Evolutionary conservation across 192 early-diverging fungal genomes (phyloP).

Genomic region (Coemansia sp.): DNA sequence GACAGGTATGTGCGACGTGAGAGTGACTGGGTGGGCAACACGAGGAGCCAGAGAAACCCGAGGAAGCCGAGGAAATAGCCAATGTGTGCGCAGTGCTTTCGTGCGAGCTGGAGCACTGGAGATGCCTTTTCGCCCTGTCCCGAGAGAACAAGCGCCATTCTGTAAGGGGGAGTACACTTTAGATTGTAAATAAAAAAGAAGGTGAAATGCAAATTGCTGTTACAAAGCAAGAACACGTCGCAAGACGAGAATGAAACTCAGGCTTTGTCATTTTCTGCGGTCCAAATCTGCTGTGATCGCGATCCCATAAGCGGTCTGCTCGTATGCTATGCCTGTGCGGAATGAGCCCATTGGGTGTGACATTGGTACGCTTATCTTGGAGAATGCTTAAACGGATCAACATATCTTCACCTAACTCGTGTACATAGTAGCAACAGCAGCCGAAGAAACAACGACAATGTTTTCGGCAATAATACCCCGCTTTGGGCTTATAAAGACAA

Average conservation of each 20-base stretch:
- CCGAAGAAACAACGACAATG: too few relatives aligned
- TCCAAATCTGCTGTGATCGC: too few relatives aligned
- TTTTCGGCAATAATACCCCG: too few relatives aligned
- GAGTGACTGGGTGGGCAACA: conserved; percentile 61
- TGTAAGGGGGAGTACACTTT: background rate
- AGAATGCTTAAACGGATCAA: too few relatives aligned
- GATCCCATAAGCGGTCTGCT: background rate
- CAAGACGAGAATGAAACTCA: background rate
- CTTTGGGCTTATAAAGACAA: too few relatives aligned
- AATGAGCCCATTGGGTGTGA: too few relatives aligned
- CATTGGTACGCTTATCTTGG: too few relatives aligned
- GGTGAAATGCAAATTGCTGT: background rate
- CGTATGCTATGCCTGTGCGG: background rate
- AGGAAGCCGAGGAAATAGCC: conserved; percentile 59
- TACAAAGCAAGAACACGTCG: background rate
- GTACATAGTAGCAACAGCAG: too few relatives aligned
- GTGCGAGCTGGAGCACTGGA: conserved; percentile 24
- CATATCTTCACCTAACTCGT: too few relatives aligned
- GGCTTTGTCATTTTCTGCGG: too few relatives aligned
- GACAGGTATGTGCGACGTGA: conserved; percentile 68
- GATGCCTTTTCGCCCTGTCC: conserved; percentile 50
- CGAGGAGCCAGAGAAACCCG: conserved; percentile 62
- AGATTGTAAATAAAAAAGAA: background rate
- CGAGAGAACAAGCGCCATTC: conserved; percentile 48
- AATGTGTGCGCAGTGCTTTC: conserved; percentile 41